Evolutionary conservation across 1,284 basidiomycete species (phyloP).

Genomic region (Cutaneotrichosporon arboriforme): DNA sequence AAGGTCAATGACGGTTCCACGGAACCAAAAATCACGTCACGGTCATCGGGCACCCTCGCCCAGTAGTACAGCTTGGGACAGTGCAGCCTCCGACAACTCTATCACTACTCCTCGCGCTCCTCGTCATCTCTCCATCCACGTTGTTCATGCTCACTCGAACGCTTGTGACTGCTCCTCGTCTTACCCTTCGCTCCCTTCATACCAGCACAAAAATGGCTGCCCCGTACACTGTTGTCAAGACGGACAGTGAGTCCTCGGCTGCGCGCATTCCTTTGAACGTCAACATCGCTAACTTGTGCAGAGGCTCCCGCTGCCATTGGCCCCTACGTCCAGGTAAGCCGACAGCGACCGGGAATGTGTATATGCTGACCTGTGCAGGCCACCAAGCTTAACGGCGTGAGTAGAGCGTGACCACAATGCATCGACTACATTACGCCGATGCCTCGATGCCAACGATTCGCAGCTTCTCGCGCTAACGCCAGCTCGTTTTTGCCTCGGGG

Average conservation of each 20-base stretch:
- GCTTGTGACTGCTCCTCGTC: background rate
- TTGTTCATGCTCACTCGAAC: background rate
- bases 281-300: constrained; percentile 36
- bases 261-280: background rate
- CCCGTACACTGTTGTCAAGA: constrained; percentile 46
- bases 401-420: too few species aligned
- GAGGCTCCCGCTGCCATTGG: constrained; percentile 82
- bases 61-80: too few species aligned
- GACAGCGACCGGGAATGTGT: background rate
- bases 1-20: too few species aligned
- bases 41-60: too few species aligned
- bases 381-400: constrained; percentile 68
- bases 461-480: constrained; percentile 1
- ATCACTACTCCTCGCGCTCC: too few species aligned
- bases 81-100: too few species aligned
- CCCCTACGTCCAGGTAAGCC: constrained; percentile 63
- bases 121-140: background rate
- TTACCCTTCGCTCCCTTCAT: constrained; percentile 6
- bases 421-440: too few species aligned
- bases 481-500: constrained; percentile 79
- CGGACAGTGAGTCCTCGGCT: constrained; percentile 35
- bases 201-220: constrained; percentile 25
- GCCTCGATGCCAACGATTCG: too few species aligned
- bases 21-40: too few species aligned
- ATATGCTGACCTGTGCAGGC: constrained; percentile 55